These are phyloP conservation scores for Phellopilus nigrolimitatus DNA, from an alignment of 1,284 basidiomycete species.

Conservation along the genomic window DNA sequence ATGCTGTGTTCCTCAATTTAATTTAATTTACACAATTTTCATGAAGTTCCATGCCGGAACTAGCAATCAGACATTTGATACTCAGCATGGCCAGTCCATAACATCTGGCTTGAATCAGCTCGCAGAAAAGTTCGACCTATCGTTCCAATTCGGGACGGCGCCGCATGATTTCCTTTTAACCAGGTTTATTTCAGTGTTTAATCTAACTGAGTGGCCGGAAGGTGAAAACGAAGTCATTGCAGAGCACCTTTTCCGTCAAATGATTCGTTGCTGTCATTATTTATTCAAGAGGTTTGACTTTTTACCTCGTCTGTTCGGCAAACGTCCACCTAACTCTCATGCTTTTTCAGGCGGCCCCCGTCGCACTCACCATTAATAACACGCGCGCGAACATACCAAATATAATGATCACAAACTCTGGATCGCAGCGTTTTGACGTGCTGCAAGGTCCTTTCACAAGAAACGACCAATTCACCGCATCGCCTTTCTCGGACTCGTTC, in stretches of 20 bases:
- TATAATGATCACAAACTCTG: slow-evolving; percentile 70
- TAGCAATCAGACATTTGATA: slow-evolving; percentile 51
- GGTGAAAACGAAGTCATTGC: not conserved
- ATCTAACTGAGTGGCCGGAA: not conserved
- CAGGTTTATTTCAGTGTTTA: slow-evolving; percentile 35
- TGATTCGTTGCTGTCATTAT: slow-evolving; percentile 56
- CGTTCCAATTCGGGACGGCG: slow-evolving; percentile 56
- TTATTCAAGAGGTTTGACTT: slow-evolving; percentile 46
- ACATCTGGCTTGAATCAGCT: slow-evolving; percentile 53
- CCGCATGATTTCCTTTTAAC: slow-evolving; percentile 71
- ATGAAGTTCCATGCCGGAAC: slow-evolving; percentile 51
- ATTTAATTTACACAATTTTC: not conserved
- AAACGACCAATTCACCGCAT: slow-evolving; percentile 74
- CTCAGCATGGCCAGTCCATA: slow-evolving; percentile 44
- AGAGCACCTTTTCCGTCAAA: slow-evolving; percentile 65
- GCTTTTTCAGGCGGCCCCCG: slow-evolving; percentile 44
- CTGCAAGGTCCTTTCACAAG: slow-evolving; percentile 66
- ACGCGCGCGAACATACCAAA: slow-evolving; percentile 54
- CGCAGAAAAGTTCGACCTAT: slow-evolving; percentile 49
- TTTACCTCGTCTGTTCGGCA: slow-evolving; percentile 9
- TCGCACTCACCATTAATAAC: slow-evolving; percentile 55
- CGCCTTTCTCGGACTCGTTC: slow-evolving; percentile 60
- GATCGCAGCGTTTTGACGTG: slow-evolving; percentile 71
- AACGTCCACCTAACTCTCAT: not conserved
- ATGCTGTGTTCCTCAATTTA: too few species aligned